Percentiles rank a stretch among this genome's conserved stretches.
phyloP scores from a whole-genome alignment of 106 monocot species.

The Ottelia alismoides region DNA sequence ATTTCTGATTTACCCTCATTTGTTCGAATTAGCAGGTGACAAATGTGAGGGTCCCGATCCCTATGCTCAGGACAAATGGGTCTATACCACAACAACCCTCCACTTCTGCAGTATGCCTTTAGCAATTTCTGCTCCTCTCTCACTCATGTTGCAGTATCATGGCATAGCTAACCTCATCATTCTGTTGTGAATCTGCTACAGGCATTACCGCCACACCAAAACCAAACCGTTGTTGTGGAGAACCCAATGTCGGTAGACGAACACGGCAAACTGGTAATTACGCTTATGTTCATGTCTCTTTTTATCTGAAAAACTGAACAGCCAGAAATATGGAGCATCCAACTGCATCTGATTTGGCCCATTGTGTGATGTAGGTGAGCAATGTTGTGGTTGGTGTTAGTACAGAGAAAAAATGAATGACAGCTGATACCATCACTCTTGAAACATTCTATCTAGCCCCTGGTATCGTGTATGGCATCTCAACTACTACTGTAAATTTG shows the following conservation, averaged over 20 bases:
- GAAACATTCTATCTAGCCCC: too few relatives aligned
- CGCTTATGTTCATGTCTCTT: not conserved
- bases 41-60: conserved; percentile 18
- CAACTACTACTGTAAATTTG: too few relatives aligned
- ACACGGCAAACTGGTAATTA: conserved; percentile 51
- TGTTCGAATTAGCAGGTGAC: too few relatives aligned
- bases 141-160: too few relatives aligned
- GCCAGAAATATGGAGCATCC: not conserved
- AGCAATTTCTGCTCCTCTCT: too few relatives aligned
- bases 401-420: conserved; percentile 38
- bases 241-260: conserved; percentile 59
- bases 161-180: too few relatives aligned
- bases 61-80: conserved; percentile 31
- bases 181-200: too few relatives aligned
- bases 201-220: conserved; percentile 5
- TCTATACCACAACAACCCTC: conserved; percentile 9
- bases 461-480: too few relatives aligned
- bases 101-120: conserved; percentile 26
- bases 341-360: not conserved
- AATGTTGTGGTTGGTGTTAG: conserved; percentile 67
- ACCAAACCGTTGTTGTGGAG: conserved; percentile 58
- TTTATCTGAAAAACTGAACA: not conserved
- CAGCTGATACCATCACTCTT: too few relatives aligned
- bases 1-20: not conserved
- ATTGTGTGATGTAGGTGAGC: conserved; percentile 32